These are phyloP conservation scores for Gaeumannomyces sp. DNA, from an alignment of 2,329 filamentous ascomycete species.

Conservation along the genomic window DNA sequence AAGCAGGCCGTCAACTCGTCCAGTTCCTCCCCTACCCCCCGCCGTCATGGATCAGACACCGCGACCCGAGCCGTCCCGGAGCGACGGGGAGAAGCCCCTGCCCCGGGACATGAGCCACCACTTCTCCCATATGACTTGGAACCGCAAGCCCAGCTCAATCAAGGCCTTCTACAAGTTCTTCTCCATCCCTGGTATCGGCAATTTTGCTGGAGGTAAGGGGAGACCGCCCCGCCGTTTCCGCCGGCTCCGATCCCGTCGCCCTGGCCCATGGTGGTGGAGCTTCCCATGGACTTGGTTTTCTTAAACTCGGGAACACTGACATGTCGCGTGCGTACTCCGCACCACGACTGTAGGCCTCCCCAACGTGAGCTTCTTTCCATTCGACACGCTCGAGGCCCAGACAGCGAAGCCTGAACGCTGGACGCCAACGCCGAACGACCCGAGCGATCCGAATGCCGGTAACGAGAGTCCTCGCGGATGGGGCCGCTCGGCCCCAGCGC, in stretches of 20 bases:
- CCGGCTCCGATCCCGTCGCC: background rate
- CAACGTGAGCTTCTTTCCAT: constrained; percentile 77
- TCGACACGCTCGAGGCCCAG: constrained; percentile 81
- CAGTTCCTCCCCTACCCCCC: too few species aligned
- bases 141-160: constrained; percentile 58
- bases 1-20: background rate
- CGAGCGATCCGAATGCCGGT: constrained; percentile 23
- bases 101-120: constrained; percentile 77
- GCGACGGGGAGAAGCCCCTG: constrained; percentile 23
- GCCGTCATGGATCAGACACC: constrained; percentile 2
- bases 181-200: constrained; percentile 53
- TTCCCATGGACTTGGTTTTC: background rate
- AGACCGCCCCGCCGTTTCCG: background rate
- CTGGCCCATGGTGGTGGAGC: background rate
- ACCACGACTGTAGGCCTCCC: constrained; percentile 58
- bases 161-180: constrained; percentile 89
- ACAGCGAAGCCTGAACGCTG: constrained; percentile 70
- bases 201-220: constrained; percentile 54
- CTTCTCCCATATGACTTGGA: constrained; percentile 63
- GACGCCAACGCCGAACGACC: constrained; percentile 60
- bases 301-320: background rate
- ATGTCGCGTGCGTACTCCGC: background rate
- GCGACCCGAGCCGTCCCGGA: constrained; percentile 2
- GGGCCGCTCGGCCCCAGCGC: constrained; percentile 29
- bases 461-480: background rate